Conservation (phyloP, 306 rosid genomes). For the Prunus dulcis region DNA sequence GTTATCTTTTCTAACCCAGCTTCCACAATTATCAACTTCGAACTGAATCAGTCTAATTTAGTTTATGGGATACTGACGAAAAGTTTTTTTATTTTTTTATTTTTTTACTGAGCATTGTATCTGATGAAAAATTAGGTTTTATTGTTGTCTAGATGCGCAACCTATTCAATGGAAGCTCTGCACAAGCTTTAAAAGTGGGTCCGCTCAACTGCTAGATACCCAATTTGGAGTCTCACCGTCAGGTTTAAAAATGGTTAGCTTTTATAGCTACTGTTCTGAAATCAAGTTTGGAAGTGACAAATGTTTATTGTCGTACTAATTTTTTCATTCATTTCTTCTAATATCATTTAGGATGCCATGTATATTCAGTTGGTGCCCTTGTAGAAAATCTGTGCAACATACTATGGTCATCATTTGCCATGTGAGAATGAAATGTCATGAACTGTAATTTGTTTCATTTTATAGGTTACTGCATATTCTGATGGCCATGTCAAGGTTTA, state of each 20-base stretch:
- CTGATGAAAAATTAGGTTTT: neutral
- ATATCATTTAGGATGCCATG: constrained; percentile 23
- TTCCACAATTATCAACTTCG: neutral
- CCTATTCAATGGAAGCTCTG: constrained; percentile 79
- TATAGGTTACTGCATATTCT: neutral
- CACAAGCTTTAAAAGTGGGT: constrained; percentile 57
- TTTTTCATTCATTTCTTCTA: neutral
- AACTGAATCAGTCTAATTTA: neutral
- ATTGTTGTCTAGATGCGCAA: constrained; percentile 49
- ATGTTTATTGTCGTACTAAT: too few relatives aligned
- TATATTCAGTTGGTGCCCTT: neutral
- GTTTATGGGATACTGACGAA: neutral
- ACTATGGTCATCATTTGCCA: neutral
- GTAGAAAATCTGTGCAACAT: neutral
- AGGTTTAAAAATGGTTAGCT: constrained; percentile 77
- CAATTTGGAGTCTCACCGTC: constrained; percentile 66
- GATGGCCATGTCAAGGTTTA: neutral
- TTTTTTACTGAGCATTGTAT: neutral
- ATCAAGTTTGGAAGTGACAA: neutral
- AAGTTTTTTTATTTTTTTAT: neutral
- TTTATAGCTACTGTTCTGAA: neutral
- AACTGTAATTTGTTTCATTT: neutral
- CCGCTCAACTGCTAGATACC: constrained; percentile 63
- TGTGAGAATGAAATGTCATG: neutral
- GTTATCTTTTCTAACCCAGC: neutral